Evolutionary conservation across 1,284 basidiomycete genomes (phyloP).

Genomic region (Cutaneotrichosporon cutaneum): DNA sequence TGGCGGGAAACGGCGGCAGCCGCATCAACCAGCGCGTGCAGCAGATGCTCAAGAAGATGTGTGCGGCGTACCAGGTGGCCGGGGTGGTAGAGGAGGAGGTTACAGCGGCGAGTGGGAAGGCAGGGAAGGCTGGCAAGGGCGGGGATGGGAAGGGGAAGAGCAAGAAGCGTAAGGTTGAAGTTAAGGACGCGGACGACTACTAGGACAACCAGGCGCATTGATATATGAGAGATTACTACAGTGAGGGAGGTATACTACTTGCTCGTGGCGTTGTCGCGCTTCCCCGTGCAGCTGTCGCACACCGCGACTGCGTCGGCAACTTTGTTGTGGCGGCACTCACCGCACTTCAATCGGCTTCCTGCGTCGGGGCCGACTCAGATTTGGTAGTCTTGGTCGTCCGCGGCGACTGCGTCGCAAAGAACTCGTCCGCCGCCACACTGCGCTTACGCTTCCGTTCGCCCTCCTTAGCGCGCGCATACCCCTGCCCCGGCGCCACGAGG

Average conservation of each 20-base stretch:
- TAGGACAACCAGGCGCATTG: too few relatives aligned
- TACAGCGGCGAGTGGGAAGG: not conserved
- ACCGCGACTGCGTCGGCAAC: too few relatives aligned
- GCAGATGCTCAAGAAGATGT: constrained; percentile 16
- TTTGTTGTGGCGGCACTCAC: too few relatives aligned
- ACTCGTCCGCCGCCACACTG: not conserved
- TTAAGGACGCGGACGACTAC: constrained; percentile 3
- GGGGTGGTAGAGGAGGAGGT: not conserved
- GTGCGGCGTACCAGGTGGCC: not conserved
- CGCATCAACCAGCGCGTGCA: constrained; percentile 21
- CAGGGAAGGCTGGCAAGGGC: not conserved
- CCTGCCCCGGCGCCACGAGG: not conserved
- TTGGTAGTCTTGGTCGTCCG: not conserved
- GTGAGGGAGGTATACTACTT: too few relatives aligned
- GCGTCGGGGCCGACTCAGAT: too few relatives aligned
- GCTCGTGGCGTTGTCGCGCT: too few relatives aligned
- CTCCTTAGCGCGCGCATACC: not conserved
- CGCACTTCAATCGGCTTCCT: too few relatives aligned
- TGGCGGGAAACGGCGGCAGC: constrained; percentile 23
- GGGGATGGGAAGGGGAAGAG: not conserved
- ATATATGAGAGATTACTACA: too few relatives aligned
- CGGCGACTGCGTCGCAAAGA: not conserved
- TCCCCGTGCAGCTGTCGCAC: too few relatives aligned
- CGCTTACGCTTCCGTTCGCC: not conserved
- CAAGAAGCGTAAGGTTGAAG: constrained; percentile 5